Conservation (phyloP, 1,284 basidiomycete species). For the Cryptococcus depauperatus region DNA sequence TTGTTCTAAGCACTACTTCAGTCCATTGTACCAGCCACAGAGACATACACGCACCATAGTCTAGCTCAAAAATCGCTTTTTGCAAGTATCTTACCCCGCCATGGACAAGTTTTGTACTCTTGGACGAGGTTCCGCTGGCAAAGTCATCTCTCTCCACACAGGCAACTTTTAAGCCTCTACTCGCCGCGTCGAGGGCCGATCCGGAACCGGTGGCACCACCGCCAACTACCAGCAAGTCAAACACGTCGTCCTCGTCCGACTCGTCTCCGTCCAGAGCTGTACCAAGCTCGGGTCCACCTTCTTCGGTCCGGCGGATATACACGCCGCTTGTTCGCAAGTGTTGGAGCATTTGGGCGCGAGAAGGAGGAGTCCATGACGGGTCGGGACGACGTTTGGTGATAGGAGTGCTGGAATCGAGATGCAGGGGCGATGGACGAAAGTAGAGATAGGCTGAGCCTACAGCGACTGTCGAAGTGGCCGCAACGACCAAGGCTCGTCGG, state of each 20-base stretch:
- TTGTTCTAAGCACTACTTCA: slow-evolving; percentile 50
- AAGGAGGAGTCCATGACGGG: slow-evolving; percentile 48
- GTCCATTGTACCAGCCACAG: not conserved
- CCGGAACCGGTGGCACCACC: slow-evolving; percentile 89
- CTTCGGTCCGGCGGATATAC: slow-evolving; percentile 31
- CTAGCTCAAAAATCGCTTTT: slow-evolving; percentile 91
- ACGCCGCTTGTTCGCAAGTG: slow-evolving; percentile 44
- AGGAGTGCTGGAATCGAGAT: slow-evolving; percentile 19
- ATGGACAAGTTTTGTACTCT: slow-evolving; percentile 95
- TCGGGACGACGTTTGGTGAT: slow-evolving; percentile 39
- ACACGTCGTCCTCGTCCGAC: slow-evolving; percentile 53
- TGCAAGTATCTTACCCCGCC: slow-evolving; percentile 96
- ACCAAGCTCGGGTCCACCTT: slow-evolving; percentile 31
- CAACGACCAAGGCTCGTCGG: slow-evolving; percentile 18
- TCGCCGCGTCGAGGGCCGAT: slow-evolving; percentile 87
- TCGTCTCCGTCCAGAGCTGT: slow-evolving; percentile 24
- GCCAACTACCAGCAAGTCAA: slow-evolving; percentile 79
- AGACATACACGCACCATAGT: slow-evolving; percentile 55
- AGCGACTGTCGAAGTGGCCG: slow-evolving; percentile 22
- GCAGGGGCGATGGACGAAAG: slow-evolving; percentile 18
- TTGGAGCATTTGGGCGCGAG: slow-evolving; percentile 46
- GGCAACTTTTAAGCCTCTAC: slow-evolving; percentile 82
- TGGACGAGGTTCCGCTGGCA: slow-evolving; percentile 85
- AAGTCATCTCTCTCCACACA: slow-evolving; percentile 93
- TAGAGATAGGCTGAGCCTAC: slow-evolving; percentile 21